A percentile compares a stretch with the other conserved stretches of the same genome.
phyloP scores from a whole-genome alignment of 2,329 filamentous ascomycete genomes.

The Verticillium tricorpus region DNA sequence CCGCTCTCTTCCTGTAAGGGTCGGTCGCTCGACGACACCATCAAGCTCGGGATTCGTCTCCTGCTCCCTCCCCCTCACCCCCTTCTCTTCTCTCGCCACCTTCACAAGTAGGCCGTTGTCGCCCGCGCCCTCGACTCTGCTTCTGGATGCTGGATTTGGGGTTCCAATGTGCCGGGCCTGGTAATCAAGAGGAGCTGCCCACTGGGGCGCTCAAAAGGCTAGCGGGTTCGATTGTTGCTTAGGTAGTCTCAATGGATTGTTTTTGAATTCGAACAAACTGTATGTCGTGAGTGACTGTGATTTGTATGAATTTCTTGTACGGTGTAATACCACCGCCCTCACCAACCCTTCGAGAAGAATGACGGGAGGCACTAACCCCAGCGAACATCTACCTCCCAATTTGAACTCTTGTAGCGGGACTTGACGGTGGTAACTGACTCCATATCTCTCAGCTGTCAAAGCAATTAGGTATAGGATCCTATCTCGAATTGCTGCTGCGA shows the following conservation, averaged over 20 bases:
- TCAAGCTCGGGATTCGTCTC: neutral
- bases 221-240: neutral
- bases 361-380: too few relatives aligned
- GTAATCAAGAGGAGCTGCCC: neutral
- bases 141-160: neutral
- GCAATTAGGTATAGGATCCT: too few relatives aligned
- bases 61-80: neutral
- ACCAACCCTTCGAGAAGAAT: too few relatives aligned
- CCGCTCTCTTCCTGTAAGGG: constrained; percentile 9
- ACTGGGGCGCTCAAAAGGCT: neutral
- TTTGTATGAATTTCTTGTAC: neutral
- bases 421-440: too few relatives aligned
- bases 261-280: neutral
- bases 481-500: too few relatives aligned
- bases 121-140: neutral
- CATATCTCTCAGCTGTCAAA: too few relatives aligned
- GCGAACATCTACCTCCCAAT: too few relatives aligned
- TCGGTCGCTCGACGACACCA: neutral
- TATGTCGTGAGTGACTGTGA: neutral
- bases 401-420: too few relatives aligned
- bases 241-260: neutral
- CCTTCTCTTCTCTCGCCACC: neutral
- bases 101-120: neutral
- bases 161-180: neutral
- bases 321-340: too few relatives aligned